A percentile compares a stretch with the other conserved stretches of the same genome.
Evolutionary conservation across 495 filamentous ascomycete species (phyloP).

Genomic region (Penicillium lagena): DNA sequence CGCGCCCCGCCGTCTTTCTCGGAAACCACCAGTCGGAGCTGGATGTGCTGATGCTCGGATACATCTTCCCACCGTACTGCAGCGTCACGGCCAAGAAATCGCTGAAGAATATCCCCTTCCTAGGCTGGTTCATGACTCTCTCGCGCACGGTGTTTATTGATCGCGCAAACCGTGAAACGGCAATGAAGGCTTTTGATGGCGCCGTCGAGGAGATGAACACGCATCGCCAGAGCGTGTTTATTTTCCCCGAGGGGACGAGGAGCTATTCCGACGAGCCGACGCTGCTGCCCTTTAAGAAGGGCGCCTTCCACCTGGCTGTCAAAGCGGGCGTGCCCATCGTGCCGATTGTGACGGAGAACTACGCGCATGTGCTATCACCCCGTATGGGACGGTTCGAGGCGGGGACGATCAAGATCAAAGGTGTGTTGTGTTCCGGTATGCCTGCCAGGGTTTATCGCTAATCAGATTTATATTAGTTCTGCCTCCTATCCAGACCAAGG

Average conservation of each 20-base stretch:
- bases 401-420: constrained; percentile 75
- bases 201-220: constrained; percentile 73
- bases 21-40: constrained; percentile 94
- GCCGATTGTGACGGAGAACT: constrained; percentile 78
- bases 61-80: constrained; percentile 84
- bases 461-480: constrained; percentile 47
- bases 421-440: constrained; percentile 34
- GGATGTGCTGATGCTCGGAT: constrained; percentile 85
- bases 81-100: constrained; percentile 89
- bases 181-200: constrained; percentile 77
- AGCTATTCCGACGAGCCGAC: constrained; percentile 77
- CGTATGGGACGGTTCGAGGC: constrained; percentile 61
- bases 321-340: constrained; percentile 92
- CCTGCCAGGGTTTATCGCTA: no score
- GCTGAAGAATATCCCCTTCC: constrained; percentile 71
- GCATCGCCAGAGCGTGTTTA: constrained; percentile 80
- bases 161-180: constrained; percentile 69
- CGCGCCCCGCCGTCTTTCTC: constrained; percentile 82
- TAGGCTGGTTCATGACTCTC: constrained; percentile 95
- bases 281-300: constrained; percentile 93
- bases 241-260: constrained; percentile 90
- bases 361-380: constrained; percentile 72
- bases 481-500: constrained; percentile 75
- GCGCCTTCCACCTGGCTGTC: constrained; percentile 92
- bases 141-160: constrained; percentile 93